phyloP scores from a whole-genome alignment of 2,329 filamentous ascomycete genomes.

The Colletotrichum acutatum region DNA sequence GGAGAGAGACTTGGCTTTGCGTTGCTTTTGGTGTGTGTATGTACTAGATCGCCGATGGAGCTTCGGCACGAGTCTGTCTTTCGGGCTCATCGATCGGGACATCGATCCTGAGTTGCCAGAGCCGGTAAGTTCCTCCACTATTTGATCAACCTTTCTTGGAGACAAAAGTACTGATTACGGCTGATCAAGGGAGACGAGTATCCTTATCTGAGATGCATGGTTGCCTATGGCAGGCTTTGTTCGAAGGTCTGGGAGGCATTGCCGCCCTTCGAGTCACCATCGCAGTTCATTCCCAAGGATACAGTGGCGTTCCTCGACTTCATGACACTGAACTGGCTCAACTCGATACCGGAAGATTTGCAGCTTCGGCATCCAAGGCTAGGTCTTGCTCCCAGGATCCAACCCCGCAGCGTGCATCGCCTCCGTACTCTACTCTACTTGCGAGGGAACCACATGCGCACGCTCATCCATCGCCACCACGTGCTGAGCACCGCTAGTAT shows the following conservation, averaged over 20 bases:
- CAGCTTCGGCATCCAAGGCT: slow-evolving; percentile 50
- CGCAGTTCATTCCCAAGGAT: slow-evolving; percentile 49
- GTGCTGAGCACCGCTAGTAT: slow-evolving; percentile 52
- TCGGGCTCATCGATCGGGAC: slow-evolving; percentile 59
- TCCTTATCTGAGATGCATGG: slow-evolving; percentile 58
- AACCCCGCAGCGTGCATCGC: slow-evolving; percentile 51
- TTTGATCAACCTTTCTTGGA: background rate
- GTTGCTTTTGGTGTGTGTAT: slow-evolving; percentile 63
- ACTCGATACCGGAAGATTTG: slow-evolving; percentile 55
- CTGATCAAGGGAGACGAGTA: slow-evolving; percentile 43
- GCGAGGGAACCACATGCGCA: slow-evolving; percentile 57
- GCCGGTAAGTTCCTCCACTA: slow-evolving; percentile 43
- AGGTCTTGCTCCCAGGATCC: slow-evolving; percentile 43
- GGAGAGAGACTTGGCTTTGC: slow-evolving; percentile 44
- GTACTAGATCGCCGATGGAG: slow-evolving; percentile 63
- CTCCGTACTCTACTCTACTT: slow-evolving; percentile 55
- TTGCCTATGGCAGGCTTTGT: slow-evolving; percentile 57
- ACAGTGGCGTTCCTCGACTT: slow-evolving; percentile 52
- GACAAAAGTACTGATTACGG: too few relatives aligned
- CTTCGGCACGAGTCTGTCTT: slow-evolving; percentile 61
- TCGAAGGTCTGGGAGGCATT: slow-evolving; percentile 59
- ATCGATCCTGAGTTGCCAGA: slow-evolving; percentile 60
- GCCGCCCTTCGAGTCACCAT: slow-evolving; percentile 46
- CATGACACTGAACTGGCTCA: slow-evolving; percentile 56
- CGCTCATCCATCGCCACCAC: slow-evolving; percentile 56